These are phyloP conservation scores for Boletus sensibilis DNA, from an alignment of 768 basidiomycete genomes.

Conservation along the genomic window DNA sequence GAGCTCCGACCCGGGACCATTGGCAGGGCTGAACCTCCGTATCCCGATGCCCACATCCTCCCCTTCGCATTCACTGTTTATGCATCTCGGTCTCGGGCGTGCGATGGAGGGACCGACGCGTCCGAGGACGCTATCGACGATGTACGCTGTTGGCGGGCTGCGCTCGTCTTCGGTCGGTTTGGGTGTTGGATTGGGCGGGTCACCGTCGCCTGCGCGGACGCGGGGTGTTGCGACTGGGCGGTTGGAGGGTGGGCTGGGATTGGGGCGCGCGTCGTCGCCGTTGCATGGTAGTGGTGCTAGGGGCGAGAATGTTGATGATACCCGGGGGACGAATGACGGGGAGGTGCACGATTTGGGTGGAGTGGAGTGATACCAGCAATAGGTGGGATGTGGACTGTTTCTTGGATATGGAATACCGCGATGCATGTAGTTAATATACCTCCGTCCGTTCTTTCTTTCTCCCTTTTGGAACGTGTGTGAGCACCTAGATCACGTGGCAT, in stretches of 20 bases:
- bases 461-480: not conserved
- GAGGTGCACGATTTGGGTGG: constrained; percentile 17
- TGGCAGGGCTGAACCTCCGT: constrained; percentile 48
- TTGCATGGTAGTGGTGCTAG: not conserved
- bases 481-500: not conserved
- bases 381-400: not conserved
- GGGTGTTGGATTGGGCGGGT: constrained; percentile 22
- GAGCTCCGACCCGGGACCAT: constrained; percentile 25
- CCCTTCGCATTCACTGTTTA: constrained; percentile 3
- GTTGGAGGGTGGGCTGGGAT: not conserved
- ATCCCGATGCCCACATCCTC: constrained; percentile 54
- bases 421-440: no score
- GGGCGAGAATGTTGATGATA: not conserved
- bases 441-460: no score
- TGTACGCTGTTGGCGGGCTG: constrained; percentile 64
- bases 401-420: not conserved
- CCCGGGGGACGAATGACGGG: not conserved
- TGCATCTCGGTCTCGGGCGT: constrained; percentile 20
- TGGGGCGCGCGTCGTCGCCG: not conserved
- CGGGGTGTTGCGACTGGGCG: not conserved
- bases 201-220: constrained; percentile 11
- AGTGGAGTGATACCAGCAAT: constrained; percentile 17
- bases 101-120: constrained; percentile 23
- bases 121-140: constrained; percentile 53
- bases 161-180: constrained; percentile 36